Conservation (phyloP, 2,329 filamentous ascomycete species). For the Epichloe typhina region DNA sequence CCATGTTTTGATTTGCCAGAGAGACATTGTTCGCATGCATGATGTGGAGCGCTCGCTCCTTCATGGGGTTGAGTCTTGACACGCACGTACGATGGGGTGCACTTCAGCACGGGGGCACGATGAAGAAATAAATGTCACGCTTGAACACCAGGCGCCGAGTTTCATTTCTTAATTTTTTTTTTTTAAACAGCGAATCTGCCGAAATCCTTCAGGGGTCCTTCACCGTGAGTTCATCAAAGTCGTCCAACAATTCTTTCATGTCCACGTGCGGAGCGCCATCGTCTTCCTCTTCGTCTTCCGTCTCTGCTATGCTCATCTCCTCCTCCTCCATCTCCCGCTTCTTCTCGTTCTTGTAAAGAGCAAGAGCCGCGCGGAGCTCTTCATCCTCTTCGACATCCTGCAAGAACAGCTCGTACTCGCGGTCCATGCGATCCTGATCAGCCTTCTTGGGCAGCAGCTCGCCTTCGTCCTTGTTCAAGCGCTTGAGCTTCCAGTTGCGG, state of each 20-base stretch:
- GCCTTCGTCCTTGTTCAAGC: conserved; percentile 80
- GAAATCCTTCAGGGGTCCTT: conserved; percentile 11
- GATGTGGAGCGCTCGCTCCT: too few relatives aligned
- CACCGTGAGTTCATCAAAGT: conserved; percentile 71
- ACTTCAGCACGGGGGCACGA: too few relatives aligned
- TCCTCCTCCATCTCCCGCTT: conserved; percentile 40
- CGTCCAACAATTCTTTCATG: conserved; percentile 76
- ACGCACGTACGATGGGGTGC: too few relatives aligned
- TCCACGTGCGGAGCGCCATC: conserved; percentile 56
- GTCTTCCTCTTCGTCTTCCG: conserved; percentile 42
- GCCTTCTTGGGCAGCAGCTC: conserved; percentile 77
- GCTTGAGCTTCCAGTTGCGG: conserved; percentile 89
- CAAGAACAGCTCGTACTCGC: conserved; percentile 95
- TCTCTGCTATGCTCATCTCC: conserved; percentile 56
- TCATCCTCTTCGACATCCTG: conserved; percentile 92
- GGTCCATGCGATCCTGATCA: conserved; percentile 77
- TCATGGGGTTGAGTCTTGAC: too few relatives aligned
- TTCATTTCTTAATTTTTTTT: background rate
- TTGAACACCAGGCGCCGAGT: too few relatives aligned
- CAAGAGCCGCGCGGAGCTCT: conserved; percentile 71
- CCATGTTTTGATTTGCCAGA: too few relatives aligned
- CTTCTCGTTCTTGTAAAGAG: conserved; percentile 64
- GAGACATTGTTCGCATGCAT: too few relatives aligned
- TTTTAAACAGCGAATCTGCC: background rate
- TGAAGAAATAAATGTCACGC: too few relatives aligned